A percentile compares a stretch with the other conserved stretches of the same genome.
Conservation (phyloP, 345 rosid genomes). For the Lepidium aucheri region DNA sequence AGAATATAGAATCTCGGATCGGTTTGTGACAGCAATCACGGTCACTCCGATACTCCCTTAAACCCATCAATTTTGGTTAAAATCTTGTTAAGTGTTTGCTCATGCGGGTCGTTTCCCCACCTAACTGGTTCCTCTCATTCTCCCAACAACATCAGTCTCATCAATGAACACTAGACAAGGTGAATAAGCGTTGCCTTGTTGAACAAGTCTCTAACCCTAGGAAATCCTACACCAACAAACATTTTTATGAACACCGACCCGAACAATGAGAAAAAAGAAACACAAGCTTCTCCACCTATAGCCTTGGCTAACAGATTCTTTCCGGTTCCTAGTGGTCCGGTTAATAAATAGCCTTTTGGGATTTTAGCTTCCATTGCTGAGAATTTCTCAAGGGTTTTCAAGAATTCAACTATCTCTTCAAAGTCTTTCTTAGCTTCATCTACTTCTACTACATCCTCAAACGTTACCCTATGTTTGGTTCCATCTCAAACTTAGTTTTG, state of each 20-base stretch:
- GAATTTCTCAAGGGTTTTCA: constrained; percentile 59
- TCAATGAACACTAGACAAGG: constrained; percentile 74
- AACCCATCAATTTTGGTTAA: constrained; percentile 77
- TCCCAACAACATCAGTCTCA: constrained; percentile 81
- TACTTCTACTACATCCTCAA: constrained; percentile 73
- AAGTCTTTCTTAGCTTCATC: constrained; percentile 89
- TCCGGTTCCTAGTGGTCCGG: constrained; percentile 71
- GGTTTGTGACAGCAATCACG: constrained; percentile 68
- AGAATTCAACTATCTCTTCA: constrained; percentile 65
- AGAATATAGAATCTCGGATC: constrained; percentile 71
- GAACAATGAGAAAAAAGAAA: constrained; percentile 63
- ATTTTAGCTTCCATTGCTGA: constrained; percentile 59
- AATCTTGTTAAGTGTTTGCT: constrained; percentile 74
- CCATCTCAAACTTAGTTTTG: constrained; percentile 81
- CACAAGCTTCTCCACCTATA: constrained; percentile 78
- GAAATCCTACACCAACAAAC: constrained; percentile 75
- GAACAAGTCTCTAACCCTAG: constrained; percentile 73
- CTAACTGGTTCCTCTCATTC: constrained; percentile 76
- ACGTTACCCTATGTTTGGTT: constrained; percentile 71
- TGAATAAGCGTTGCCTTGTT: constrained; percentile 62
- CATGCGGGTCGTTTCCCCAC: constrained; percentile 84
- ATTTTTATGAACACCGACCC: constrained; percentile 79
- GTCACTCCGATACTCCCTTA: constrained; percentile 57
- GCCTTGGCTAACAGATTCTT: constrained; percentile 68
- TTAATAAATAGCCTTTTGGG: constrained; percentile 57